A percentile compares a stretch with the other conserved stretches of the same genome.
phyloP scores from a whole-genome alignment of 768 basidiomycete genomes.

The Sarcodon aspratus region DNA sequence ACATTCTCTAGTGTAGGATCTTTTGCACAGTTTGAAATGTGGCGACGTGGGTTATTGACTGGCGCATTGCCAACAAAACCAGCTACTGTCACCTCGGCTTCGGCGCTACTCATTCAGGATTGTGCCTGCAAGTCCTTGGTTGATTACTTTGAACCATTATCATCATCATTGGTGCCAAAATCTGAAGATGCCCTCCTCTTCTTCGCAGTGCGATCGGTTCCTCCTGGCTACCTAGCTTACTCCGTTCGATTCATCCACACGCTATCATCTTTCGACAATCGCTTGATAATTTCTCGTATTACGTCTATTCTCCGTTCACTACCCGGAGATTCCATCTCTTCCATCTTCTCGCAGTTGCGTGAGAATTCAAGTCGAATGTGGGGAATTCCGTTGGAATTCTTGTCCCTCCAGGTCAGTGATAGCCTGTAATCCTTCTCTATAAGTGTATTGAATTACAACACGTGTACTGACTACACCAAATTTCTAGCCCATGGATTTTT shows the following conservation, averaged over 20 bases:
- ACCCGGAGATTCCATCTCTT: not conserved
- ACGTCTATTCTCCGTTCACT: not conserved
- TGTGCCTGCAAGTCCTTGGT: too few relatives aligned
- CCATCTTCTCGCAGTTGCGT: constrained; percentile 4
- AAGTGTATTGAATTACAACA: not conserved
- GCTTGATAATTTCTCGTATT: not conserved
- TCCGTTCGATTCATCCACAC: not conserved
- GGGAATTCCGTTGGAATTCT: constrained; percentile 24
- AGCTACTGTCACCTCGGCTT: too few relatives aligned
- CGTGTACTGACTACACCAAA: constrained; percentile 1
- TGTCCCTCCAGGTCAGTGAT: constrained; percentile 32
- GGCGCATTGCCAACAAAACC: too few relatives aligned
- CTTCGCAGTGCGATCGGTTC: not conserved
- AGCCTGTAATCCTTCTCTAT: constrained; percentile 2
- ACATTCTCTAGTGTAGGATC: too few relatives aligned
- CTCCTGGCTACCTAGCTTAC: constrained; percentile 2
- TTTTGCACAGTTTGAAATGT: too few relatives aligned
- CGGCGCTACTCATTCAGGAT: too few relatives aligned
- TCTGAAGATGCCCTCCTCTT: not conserved
- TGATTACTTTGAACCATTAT: too few relatives aligned
- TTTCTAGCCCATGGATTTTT: constrained; percentile 5
- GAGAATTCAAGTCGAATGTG: constrained; percentile 12
- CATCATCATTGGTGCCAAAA: too few relatives aligned
- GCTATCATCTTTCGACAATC: not conserved
- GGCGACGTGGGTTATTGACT: too few relatives aligned